These are phyloP conservation scores for Xylaria sp. DNA, from an alignment of 2,329 filamentous ascomycete species.

Conservation along the genomic window DNA sequence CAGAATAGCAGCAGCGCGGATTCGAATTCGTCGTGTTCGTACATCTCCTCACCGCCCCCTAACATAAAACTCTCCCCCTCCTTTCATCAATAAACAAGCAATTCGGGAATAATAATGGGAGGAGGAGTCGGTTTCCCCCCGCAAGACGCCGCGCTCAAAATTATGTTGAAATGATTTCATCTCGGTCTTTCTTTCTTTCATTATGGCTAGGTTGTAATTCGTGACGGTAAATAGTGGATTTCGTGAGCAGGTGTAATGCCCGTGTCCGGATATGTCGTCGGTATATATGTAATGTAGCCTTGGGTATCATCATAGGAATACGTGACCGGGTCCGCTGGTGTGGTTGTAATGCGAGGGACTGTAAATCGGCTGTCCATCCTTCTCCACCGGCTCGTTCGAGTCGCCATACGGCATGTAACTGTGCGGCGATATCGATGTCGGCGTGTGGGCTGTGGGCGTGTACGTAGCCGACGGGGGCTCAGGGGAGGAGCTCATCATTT, in stretches of 20 bases:
- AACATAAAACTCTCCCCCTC: not conserved
- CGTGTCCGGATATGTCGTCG: not conserved
- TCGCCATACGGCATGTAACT: slow-evolving; percentile 32
- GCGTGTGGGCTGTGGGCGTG: not conserved
- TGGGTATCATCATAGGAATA: slow-evolving; percentile 24
- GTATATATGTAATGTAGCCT: not conserved
- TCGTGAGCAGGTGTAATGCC: not conserved
- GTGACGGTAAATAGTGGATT: not conserved
- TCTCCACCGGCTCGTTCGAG: slow-evolving; percentile 44
- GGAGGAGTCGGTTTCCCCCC: not conserved
- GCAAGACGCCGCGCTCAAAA: slow-evolving; percentile 1
- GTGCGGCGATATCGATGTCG: not conserved
- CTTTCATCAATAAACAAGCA: not conserved
- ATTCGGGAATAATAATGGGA: not conserved
- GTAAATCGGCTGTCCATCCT: slow-evolving; percentile 14
- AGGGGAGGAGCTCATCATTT: slow-evolving; percentile 36
- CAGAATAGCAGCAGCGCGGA: not conserved
- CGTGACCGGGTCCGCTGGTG: slow-evolving; percentile 23
- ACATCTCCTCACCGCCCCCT: not conserved
- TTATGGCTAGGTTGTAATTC: not conserved
- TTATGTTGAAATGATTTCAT: not conserved
- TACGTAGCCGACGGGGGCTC: slow-evolving; percentile 24
- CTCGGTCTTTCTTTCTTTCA: not conserved
- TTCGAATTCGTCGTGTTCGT: not conserved
- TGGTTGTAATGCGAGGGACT: slow-evolving; percentile 20